Evolutionary conservation across 2,329 filamentous ascomycete genomes (phyloP), one percentile per base, ranked within the genome.

Genomic region (Sporothrix brasiliensis): DNA sequence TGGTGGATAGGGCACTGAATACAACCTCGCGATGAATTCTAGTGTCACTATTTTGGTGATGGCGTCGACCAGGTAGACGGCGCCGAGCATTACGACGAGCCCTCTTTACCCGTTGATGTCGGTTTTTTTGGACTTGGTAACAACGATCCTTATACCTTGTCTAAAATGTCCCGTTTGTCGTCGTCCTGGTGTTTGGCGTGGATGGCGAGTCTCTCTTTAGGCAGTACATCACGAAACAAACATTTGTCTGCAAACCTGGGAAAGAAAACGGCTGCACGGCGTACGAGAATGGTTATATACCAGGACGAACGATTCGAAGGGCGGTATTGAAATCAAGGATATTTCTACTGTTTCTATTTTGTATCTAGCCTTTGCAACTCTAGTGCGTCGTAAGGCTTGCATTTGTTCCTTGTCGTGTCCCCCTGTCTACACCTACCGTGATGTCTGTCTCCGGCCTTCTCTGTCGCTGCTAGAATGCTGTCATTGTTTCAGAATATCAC

Each of bases 151-250:
- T 11, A 34, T 2, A 65, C 27, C 4, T 3, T 16, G n/a, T 21
- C n/a, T 21, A 21, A 16, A 50, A 11, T 34, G 14, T 21, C 24
- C 24, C 1, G 30, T 7, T n/a, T 50, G 19, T 39, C 47, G n/a
- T 30, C 39, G 67, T 39, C 41, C 67, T 60, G 54, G 54, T 49
- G 47, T 67, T 13, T 24, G n/a, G 47, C 19, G 19, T 44, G 19
- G 13, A 16, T 2, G 27, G 19, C 13, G 19, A 39, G 49, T 41
- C 44, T 30, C 21, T 44, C 56, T 49, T 68, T 50, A 58, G 50
- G 39, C 50, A 68, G 67, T 58, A 58, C 41, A 34, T 54, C 21
- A 58, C 24, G 10, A 58, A 60, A 56, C 19, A 68, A 68, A 68
- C 34, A 44, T 16, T 2, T 9, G 16, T 4, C 44, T 16, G 16